These are phyloP conservation scores for Hippophae tibetana DNA, from an alignment of 306 rosid species.

Conservation along the genomic window DNA sequence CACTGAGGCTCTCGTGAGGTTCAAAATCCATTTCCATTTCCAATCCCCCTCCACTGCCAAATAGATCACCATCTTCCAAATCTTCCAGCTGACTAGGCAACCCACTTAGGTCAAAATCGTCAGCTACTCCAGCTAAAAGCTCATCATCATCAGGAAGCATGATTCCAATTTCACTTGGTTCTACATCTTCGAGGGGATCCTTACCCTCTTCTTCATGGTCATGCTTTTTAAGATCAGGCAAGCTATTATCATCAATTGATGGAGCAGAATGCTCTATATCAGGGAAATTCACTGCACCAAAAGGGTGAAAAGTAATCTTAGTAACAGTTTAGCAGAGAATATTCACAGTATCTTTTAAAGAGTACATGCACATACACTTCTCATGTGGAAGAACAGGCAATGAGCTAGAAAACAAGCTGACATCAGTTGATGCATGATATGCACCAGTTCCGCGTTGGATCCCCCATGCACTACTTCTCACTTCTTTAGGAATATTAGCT, in stretches of 20 bases:
- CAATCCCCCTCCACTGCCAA: constrained; percentile 83
- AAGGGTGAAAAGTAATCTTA: constrained; percentile 9
- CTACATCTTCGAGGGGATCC: constrained; percentile 49
- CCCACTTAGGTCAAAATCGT: constrained; percentile 78
- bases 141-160: constrained; percentile 84
- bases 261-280: constrained; percentile 36
- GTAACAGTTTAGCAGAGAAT: constrained; percentile 13
- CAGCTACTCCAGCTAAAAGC: constrained; percentile 73
- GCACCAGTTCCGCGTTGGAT: constrained; percentile 27
- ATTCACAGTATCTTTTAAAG: not conserved
- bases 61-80: constrained; percentile 72
- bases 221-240: constrained; percentile 30
- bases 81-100: constrained; percentile 87
- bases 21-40: constrained; percentile 89
- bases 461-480: constrained; percentile 55
- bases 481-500: constrained; percentile 25
- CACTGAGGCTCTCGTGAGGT: constrained; percentile 43
- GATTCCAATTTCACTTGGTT: constrained; percentile 39
- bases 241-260: constrained; percentile 36
- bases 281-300: constrained; percentile 53
- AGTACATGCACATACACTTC: constrained; percentile 42
- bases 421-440: constrained; percentile 53
- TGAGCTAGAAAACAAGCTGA: constrained; percentile 73
- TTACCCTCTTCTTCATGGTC: constrained; percentile 31
- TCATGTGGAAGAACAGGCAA: constrained; percentile 74